Percentiles rank a stretch among this genome's conserved stretches.
phyloP scores from a whole-genome alignment of 495 filamentous ascomycete genomes.

The Penicillium herquei region DNA sequence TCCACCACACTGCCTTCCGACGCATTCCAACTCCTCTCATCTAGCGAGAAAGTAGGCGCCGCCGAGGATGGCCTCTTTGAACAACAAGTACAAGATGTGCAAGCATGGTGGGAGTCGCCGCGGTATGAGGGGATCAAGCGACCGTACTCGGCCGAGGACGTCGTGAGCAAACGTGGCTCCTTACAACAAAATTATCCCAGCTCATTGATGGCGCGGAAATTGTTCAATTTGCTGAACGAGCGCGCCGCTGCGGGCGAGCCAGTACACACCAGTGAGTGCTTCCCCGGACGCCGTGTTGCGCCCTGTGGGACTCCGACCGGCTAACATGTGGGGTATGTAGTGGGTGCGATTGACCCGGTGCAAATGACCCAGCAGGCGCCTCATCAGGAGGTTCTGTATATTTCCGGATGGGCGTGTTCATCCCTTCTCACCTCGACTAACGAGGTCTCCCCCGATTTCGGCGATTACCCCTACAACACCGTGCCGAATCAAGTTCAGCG shows the following conservation, averaged over 20 bases:
- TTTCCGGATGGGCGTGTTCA: slow-evolving; percentile 97
- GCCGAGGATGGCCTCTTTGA: slow-evolving; percentile 81
- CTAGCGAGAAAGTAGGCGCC: slow-evolving; percentile 65
- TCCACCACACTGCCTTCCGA: slow-evolving; percentile 63
- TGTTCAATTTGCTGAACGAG: slow-evolving; percentile 83
- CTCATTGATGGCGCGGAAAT: slow-evolving; percentile 88
- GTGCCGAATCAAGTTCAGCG: slow-evolving; percentile 98
- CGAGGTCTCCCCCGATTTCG: slow-evolving; percentile 95
- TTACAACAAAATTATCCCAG: slow-evolving; percentile 86
- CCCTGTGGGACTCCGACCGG: not conserved
- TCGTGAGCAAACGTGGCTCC: slow-evolving; percentile 88
- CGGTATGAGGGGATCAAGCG: slow-evolving; percentile 87
- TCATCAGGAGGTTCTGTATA: slow-evolving; percentile 92
- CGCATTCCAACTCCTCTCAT: slow-evolving; percentile 76
- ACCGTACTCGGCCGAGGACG: slow-evolving; percentile 84
- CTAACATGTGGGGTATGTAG: slow-evolving; percentile 35
- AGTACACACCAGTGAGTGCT: slow-evolving; percentile 77
- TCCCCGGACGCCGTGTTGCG: not conserved
- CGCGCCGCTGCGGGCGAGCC: slow-evolving; percentile 73
- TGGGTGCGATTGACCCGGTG: slow-evolving; percentile 96
- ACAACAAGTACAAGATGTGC: slow-evolving; percentile 75
- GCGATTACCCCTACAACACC: slow-evolving; percentile 98
- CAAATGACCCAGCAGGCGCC: slow-evolving; percentile 99
- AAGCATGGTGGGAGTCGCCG: slow-evolving; percentile 81
- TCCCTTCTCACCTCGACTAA: slow-evolving; percentile 89